Percentiles rank a stretch among this genome's conserved stretches.
Evolutionary conservation across 257 asterid genomes (phyloP).

Genomic region (Nemophila menziesii): DNA sequence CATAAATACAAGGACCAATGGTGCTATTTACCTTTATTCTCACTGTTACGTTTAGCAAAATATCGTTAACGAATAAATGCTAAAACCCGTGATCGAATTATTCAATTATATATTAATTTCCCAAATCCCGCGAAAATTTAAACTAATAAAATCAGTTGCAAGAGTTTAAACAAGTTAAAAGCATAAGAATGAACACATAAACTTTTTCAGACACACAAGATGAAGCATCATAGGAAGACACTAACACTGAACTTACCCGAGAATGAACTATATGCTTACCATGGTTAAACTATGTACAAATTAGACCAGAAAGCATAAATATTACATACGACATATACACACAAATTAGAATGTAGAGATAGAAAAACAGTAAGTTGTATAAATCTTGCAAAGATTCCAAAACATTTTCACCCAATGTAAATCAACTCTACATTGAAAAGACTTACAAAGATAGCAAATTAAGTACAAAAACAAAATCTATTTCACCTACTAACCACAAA

Average conservation of each 20-base stretch:
- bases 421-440: not conserved
- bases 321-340: slow-evolving; percentile 3
- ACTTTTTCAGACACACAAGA: slow-evolving; percentile 10
- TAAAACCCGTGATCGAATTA: slow-evolving; percentile 2
- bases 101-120: slow-evolving; percentile 5
- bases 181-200: slow-evolving; percentile 7
- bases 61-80: not conserved
- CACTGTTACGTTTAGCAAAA: not conserved
- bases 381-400: not conserved
- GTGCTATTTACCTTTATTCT: no score
- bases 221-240: slow-evolving; percentile 23
- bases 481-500: slow-evolving; percentile 3
- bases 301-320: not conserved
- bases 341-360: not conserved
- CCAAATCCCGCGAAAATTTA: slow-evolving; percentile 9
- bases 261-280: not conserved
- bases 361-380: not conserved
- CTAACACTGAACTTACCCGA: slow-evolving; percentile 9
- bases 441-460: not conserved
- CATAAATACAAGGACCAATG: no score
- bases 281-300: not conserved
- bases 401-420: not conserved
- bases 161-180: slow-evolving; percentile 15
- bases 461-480: not conserved
- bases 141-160: slow-evolving; percentile 10